Evolutionary conservation across 108 stramenopile species (phyloP), one percentile per base, ranked within the genome.

Genomic region (Aureococcus anophagefferens): DNA sequence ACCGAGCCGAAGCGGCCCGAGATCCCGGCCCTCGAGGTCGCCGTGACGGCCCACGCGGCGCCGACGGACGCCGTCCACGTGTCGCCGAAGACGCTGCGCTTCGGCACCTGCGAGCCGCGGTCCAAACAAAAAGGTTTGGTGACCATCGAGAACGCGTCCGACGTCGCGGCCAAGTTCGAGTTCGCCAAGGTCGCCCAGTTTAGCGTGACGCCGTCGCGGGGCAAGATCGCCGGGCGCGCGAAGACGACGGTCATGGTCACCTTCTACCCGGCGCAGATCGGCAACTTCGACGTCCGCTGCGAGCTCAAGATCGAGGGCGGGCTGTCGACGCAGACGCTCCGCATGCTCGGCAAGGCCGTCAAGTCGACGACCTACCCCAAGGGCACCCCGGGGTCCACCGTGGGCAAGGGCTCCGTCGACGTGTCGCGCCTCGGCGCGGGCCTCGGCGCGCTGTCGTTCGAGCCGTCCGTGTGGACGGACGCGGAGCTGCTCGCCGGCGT

Each of bases 81-180:
- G 65, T 11, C 40, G 40, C 40, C 40, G 9, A 13, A 13, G 13
- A 44, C 13, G 5, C 13, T 44, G 21, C 30, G 14, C 4, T 15
- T 69, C 62, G 51, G 37, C 37, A 13, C 35, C 29, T 66, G 59
- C 67, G 63, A 28, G 29, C 3, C 31, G 65, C n/a, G 29, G 71
- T 14, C 36, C 46, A 35, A 51, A 46, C 28, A 69, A 31, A 29
- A 62, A 33, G 63, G 62, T 37, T 4, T 72, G 31, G 1, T 71
- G 40, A 71, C 68, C 15, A 30, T 71, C 37, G 21, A 70, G 51
- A 77, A 74, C 35, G 34, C 46, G 11, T 71, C 66, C 35, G 46
- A 46, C 31, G 40, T 77, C 32, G 40, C 40, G 40, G 40, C 40
- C 9, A 5, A 13, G 9, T 44, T 44, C 40, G 40, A 44, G 40